These are phyloP conservation scores for Xylaria sp. DNA, from an alignment of 2,329 filamentous ascomycete genomes.

Conservation along the genomic window DNA sequence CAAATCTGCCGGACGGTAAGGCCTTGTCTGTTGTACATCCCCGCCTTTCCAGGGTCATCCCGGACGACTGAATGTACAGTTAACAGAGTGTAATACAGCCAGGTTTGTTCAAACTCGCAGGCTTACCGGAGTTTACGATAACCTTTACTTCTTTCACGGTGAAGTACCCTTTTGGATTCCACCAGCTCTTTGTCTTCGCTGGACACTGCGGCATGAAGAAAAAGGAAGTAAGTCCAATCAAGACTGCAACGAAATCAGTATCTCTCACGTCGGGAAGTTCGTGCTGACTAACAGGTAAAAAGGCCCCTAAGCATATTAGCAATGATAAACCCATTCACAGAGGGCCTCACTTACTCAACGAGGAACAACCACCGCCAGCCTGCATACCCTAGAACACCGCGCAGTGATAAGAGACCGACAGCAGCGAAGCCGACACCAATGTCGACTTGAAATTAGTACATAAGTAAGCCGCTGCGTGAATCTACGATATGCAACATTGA, in stretches of 20 bases:
- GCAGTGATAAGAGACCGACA: slow-evolving; percentile 60
- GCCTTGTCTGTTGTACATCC: slow-evolving; percentile 58
- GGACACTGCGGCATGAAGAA: slow-evolving; percentile 66
- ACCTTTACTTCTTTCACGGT: slow-evolving; percentile 68
- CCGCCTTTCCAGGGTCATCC: slow-evolving; percentile 57
- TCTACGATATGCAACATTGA: not conserved
- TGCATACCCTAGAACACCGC: slow-evolving; percentile 56
- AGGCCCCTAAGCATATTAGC: slow-evolving; percentile 37
- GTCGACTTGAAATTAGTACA: slow-evolving; percentile 34
- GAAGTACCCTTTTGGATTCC: slow-evolving; percentile 65
- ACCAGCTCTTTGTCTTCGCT: slow-evolving; percentile 64
- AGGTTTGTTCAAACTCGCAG: not conserved
- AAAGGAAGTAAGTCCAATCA: slow-evolving; percentile 58
- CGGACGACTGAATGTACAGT: slow-evolving; percentile 49
- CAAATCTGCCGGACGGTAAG: slow-evolving; percentile 52
- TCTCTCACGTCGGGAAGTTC: slow-evolving; percentile 34
- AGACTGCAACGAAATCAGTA: slow-evolving; percentile 47
- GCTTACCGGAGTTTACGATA: slow-evolving; percentile 60
- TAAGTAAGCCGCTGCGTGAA: slow-evolving; percentile 13
- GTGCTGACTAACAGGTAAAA: slow-evolving; percentile 40
- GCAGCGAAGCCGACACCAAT: slow-evolving; percentile 62
- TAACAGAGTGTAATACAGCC: slow-evolving; percentile 3
- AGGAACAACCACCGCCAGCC: slow-evolving; percentile 65
- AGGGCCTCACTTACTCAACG: slow-evolving; percentile 40
- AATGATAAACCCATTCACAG: not conserved